Evolutionary conservation across 345 rosid species (phyloP).

Genomic region (Populus euphratica): DNA sequence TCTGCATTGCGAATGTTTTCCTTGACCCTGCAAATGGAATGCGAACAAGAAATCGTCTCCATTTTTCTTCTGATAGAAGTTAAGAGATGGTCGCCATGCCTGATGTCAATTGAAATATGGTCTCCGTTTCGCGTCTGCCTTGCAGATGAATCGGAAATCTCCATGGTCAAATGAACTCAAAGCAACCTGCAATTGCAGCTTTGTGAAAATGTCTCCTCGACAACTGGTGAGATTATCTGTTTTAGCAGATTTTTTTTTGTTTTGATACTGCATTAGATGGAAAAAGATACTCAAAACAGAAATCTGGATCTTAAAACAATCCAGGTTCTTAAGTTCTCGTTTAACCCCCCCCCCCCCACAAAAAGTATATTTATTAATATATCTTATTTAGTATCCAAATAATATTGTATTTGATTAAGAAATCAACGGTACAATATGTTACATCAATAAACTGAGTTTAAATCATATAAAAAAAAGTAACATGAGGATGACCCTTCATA

Average conservation of each 20-base stretch:
- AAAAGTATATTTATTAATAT: no score
- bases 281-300: neutral
- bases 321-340: neutral
- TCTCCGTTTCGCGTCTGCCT: neutral
- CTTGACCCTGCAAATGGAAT: slow-evolving; percentile 30
- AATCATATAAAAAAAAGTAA: no score
- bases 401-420: no score
- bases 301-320: neutral
- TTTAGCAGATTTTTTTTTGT: neutral
- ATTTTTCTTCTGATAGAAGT: slow-evolving; percentile 29
- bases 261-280: neutral
- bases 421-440: no score
- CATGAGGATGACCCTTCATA: no score
- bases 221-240: neutral
- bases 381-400: no score
- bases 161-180: neutral
- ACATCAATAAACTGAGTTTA: no score
- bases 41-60: slow-evolving; percentile 32
- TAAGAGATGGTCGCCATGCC: slow-evolving; percentile 18
- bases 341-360: no score
- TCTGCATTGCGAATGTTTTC: slow-evolving; percentile 4
- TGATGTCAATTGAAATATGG: slow-evolving; percentile 34
- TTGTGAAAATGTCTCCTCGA: neutral
- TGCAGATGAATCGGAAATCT: neutral
- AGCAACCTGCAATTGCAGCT: slow-evolving; percentile 10